Conservation (phyloP, 768 basidiomycete species). For the Hysterangium stoloniferum region DNA sequence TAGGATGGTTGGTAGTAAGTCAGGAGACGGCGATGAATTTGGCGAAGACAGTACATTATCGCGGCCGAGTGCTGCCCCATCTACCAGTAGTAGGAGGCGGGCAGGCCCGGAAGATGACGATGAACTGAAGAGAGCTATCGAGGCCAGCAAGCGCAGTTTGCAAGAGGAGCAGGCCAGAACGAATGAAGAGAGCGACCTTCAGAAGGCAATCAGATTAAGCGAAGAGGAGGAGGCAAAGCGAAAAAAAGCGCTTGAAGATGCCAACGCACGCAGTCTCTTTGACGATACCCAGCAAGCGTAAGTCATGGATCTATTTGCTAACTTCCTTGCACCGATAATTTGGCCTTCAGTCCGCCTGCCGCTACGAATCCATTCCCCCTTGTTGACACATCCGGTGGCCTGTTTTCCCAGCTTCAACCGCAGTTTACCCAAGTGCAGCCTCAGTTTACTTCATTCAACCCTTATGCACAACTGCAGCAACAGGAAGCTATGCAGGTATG, state of each 20-base stretch:
- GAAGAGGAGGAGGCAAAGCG: constrained; percentile 85
- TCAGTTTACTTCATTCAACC: constrained; percentile 90
- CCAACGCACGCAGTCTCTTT: constrained; percentile 70
- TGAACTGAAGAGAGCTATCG: constrained; percentile 79
- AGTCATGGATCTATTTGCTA: constrained; percentile 24
- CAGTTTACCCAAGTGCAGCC: constrained; percentile 73
- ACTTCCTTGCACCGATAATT: constrained; percentile 9
- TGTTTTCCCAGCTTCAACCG: constrained; percentile 50
- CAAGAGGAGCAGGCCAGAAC: constrained; percentile 60
- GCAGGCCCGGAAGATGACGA: constrained; percentile 56
- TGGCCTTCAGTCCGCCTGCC: constrained; percentile 9
- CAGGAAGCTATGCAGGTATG: constrained; percentile 73
- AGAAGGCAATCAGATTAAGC: constrained; percentile 75
- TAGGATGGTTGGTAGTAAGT: constrained; percentile 70
- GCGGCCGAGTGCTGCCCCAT: constrained; percentile 26
- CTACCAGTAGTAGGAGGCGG: constrained; percentile 18
- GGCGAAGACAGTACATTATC: constrained; percentile 40
- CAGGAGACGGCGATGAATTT: constrained; percentile 19
- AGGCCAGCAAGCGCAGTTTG: constrained; percentile 73
- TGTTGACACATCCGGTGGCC: constrained; percentile 53
- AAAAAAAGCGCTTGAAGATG: constrained; percentile 59
- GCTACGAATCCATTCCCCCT: constrained; percentile 53
- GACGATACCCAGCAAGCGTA: constrained; percentile 81
- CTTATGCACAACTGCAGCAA: constrained; percentile 80
- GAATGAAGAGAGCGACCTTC: constrained; percentile 77